Evolutionary conservation across 768 basidiomycete species (phyloP), one percentile per base, ranked within the genome.

Genomic region (Dioszegia crocea): DNA sequence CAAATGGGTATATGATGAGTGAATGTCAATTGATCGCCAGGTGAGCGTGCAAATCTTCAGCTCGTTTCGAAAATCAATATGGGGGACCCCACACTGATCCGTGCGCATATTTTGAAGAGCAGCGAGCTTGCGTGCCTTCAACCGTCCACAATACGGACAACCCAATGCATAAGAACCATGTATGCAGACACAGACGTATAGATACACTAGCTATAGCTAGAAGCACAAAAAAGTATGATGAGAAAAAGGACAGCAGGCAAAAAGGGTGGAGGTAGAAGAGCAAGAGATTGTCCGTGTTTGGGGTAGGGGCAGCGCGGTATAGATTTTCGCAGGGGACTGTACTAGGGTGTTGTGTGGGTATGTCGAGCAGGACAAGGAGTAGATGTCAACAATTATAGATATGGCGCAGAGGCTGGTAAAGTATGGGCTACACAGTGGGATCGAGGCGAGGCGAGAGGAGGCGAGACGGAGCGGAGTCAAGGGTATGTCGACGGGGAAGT

Each of bases 161-260:
- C n/a, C n/a, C n/a, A n/a, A n/a, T n/a, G n/a, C n/a, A n/a, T n/a
- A n/a, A n/a, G n/a, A 17, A 44, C 43, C 43, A 23, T n/a, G 9
- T 10, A 40, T 51, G 21, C 3, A 39, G 33, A 51, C 19, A 12
- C 23, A 31, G 38, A 27, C 8, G 38, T 27, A 39, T 21, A 38
- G 51, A 53, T 53, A 53, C 51, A 51, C 21, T 21, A 46, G 45
- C 45, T 46, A 46, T 29, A 40, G 51, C 51, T 53, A 53, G 16
- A 40, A 17, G n/a, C 24, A 5, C 26, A 30, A 17, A 31, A 17
- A 31, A 3, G 23, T 9, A 48, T 14, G 5, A 53, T 40, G 51
- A 53, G 38, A 53, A 53, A 27, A 26, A 40, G 33, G 40, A 40
- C 24, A 36, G 38, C 10, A 12, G 29, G 14, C 51, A 27, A 36